These are phyloP conservation scores for Phaeolepiota aurea DNA, from an alignment of 768 basidiomycete species.

Conservation along the genomic window DNA sequence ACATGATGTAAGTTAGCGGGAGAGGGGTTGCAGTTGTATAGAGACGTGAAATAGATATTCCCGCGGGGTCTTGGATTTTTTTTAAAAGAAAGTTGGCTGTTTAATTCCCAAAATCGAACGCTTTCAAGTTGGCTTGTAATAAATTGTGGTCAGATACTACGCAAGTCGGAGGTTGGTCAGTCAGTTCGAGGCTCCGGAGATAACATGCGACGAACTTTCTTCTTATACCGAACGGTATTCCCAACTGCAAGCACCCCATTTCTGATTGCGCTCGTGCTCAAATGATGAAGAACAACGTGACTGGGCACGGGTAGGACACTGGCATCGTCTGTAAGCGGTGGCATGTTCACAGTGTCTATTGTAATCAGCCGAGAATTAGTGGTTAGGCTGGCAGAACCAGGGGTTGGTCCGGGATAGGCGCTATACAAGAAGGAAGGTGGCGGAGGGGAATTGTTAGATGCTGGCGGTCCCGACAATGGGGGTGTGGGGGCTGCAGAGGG, in stretches of 20 bases:
- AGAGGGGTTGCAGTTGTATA: neutral
- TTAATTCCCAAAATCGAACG: neutral
- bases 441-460: neutral
- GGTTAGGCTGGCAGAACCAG: constrained; percentile 4
- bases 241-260: constrained; percentile 92
- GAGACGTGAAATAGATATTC: neutral
- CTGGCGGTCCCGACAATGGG: constrained; percentile 1
- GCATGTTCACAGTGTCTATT: constrained; percentile 25
- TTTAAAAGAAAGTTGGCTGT: neutral
- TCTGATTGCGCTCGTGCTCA: constrained; percentile 91
- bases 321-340: constrained; percentile 73
- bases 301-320: constrained; percentile 88
- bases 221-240: constrained; percentile 83
- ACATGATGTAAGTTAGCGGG: neutral
- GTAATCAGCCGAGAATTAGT: constrained; percentile 22
- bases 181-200: constrained; percentile 1
- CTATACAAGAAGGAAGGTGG: neutral
- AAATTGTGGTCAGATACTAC: constrained; percentile 81
- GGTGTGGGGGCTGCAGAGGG: constrained; percentile 1
- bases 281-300: constrained; percentile 90
- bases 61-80: neutral
- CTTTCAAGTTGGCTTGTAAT: constrained; percentile 20
- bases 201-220: constrained; percentile 76
- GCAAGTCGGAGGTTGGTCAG: constrained; percentile 4
- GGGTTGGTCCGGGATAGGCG: constrained; percentile 3